Conservation (phyloP, 805 yeast genomes). For the Myxozyma geophila region DNA sequence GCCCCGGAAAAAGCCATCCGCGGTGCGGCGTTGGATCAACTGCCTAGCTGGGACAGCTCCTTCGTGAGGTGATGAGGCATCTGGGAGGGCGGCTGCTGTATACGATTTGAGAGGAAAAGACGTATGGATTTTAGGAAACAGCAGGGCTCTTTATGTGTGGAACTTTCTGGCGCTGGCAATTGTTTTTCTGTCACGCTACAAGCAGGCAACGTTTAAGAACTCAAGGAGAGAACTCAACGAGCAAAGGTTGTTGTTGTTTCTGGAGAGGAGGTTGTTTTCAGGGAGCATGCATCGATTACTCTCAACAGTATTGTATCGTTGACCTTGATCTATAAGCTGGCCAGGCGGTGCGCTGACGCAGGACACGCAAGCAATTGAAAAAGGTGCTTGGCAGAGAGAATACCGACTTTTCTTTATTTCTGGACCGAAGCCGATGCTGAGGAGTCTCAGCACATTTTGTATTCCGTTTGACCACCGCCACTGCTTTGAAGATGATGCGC, state of each 20-base stretch:
- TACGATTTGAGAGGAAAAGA: no score
- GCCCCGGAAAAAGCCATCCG: no score
- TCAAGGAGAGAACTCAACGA: slow-evolving; percentile 46
- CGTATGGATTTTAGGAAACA: no score
- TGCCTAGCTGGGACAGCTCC: no score
- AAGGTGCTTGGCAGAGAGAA: slow-evolving; percentile 54
- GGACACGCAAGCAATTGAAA: slow-evolving; percentile 54
- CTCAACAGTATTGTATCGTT: neutral
- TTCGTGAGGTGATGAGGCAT: no score
- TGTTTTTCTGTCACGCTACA: no score
- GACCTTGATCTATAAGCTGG: slow-evolving; percentile 8
- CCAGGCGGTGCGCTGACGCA: slow-evolving; percentile 53
- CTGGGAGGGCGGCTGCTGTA: no score
- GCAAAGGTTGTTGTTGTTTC: slow-evolving; percentile 54
- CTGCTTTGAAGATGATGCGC: slow-evolving; percentile 54
- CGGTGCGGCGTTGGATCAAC: no score
- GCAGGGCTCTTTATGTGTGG: no score
- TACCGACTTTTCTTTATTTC: slow-evolving; percentile 54
- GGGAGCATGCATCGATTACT: slow-evolving; percentile 50
- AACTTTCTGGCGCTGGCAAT: no score
- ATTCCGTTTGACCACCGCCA: slow-evolving; percentile 60
- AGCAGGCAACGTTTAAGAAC: no score
- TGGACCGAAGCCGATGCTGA: slow-evolving; percentile 59
- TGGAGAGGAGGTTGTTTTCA: slow-evolving; percentile 50
- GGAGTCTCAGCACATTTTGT: slow-evolving; percentile 53